These are phyloP conservation scores for Suillus brevipes DNA, from an alignment of 768 basidiomycete genomes.

Conservation along the genomic window DNA sequence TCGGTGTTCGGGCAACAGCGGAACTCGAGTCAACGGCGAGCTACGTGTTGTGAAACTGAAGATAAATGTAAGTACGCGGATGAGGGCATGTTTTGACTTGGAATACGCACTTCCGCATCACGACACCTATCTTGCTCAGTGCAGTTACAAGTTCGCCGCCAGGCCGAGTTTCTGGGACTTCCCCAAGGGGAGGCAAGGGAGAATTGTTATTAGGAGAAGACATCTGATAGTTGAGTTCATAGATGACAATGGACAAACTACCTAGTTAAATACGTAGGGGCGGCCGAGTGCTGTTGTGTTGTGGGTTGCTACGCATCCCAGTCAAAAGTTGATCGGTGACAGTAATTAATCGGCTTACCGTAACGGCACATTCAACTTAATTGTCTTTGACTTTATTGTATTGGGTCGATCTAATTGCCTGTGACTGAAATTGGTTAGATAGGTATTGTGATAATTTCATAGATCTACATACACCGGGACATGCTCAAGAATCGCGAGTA, in stretches of 20 bases:
- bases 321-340: neutral
- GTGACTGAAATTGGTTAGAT: neutral
- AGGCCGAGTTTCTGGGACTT: neutral
- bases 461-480: neutral
- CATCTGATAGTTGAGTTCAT: neutral
- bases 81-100: neutral
- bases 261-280: neutral
- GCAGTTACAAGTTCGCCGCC: neutral
- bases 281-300: neutral
- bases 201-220: neutral
- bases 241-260: conserved; percentile 1
- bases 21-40: neutral
- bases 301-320: neutral
- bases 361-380: neutral
- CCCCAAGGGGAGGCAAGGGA: neutral
- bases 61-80: neutral
- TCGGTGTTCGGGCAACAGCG: neutral
- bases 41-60: neutral
- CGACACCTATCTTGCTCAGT: neutral
- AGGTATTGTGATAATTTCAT: neutral
- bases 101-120: neutral
- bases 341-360: neutral
- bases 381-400: neutral
- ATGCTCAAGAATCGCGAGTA: neutral
- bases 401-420: neutral